Base-by-base conservation (phyloP, 768 basidiomycete genomes). In the Collybia nuda region DNA sequence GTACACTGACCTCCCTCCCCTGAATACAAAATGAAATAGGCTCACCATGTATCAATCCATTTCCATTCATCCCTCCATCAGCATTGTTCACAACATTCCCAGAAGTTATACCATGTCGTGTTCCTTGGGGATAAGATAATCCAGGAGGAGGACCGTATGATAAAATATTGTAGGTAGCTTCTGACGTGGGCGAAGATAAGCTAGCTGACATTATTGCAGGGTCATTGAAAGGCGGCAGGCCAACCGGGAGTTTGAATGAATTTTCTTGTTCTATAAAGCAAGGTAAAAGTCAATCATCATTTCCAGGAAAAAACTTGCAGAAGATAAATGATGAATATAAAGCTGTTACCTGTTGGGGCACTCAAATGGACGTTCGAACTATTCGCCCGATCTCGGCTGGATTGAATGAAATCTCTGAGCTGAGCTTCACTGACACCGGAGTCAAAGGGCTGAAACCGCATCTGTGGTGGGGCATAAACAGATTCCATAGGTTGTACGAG, bases 1-100 rank as follows among this genome's bases (percentile, higher is more conserved):
- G 87, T 88, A 90, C 85, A 79, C 80, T 82, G 84, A 77, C 85
- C 86, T 81, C 86, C 88, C 85, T 86, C 87, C 86, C 86, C 85
- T 81, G 66, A 70, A 69, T 68, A 65, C 72, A 70, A 65, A 67
- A 58, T 52, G 63, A 74, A 73, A 72, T 65, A 58, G 60, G 84
- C 88, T 90, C 85, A 90, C 89, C 82, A 73, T 85, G 72, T 55
- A 69, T 63, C 42, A 76, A 73, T 52, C 68, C 70, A 61, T 68
- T 71, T 26, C 62, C 59, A 47, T 75, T 64, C 46, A 61, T 53
- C 40, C 37, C 53, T 14, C 51, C 61, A 44, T 56, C 57, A 56
- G 63, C 60, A 40, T 59, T 58, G 26, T 68, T 66, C 46, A 61
- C 50, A 21, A 51, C 61, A 35, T 46, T 53, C 23, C 64, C 57